These are phyloP conservation scores for Aspergillus sp. DNA, from an alignment of 2,329 filamentous ascomycete species.

Conservation along the genomic window DNA sequence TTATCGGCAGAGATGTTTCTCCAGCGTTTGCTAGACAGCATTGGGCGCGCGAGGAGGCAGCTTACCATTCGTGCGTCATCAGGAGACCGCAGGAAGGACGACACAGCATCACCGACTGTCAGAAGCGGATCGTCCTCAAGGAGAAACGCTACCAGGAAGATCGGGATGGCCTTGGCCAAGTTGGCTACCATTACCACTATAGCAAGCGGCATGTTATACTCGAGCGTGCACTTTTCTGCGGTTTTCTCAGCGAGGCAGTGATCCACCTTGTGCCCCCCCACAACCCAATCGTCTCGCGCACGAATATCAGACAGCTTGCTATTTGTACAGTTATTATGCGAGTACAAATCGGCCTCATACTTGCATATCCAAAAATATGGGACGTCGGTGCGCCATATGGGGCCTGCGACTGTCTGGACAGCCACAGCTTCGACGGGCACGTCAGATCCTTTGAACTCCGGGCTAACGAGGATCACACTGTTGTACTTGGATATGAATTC, in stretches of 20 bases:
- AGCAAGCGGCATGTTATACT: slow-evolving; percentile 17
- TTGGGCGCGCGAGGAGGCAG: too few relatives aligned
- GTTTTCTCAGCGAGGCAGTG: slow-evolving; percentile 17
- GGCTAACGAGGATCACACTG: slow-evolving; percentile 13
- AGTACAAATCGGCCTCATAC: neutral
- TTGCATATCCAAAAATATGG: slow-evolving; percentile 5
- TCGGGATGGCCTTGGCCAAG: neutral
- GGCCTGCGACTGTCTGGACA: neutral
- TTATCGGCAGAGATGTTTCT: neutral
- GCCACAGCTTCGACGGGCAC: neutral
- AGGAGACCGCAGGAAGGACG: too few relatives aligned
- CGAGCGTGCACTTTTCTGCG: slow-evolving; percentile 18
- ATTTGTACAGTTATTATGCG: neutral
- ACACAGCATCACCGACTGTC: too few relatives aligned
- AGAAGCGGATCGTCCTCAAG: neutral
- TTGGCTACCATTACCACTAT: slow-evolving; percentile 23
- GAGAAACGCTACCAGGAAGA: neutral
- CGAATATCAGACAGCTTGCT: neutral
- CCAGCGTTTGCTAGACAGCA: too few relatives aligned
- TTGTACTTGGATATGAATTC: slow-evolving; percentile 14
- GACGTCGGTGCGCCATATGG: neutral
- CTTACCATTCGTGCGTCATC: too few relatives aligned
- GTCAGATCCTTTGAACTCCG: neutral
- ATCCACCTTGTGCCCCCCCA: neutral
- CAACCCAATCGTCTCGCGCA: neutral